Conservation (phyloP, 1,284 basidiomycete species). For the Rhodotorula sp. region DNA sequence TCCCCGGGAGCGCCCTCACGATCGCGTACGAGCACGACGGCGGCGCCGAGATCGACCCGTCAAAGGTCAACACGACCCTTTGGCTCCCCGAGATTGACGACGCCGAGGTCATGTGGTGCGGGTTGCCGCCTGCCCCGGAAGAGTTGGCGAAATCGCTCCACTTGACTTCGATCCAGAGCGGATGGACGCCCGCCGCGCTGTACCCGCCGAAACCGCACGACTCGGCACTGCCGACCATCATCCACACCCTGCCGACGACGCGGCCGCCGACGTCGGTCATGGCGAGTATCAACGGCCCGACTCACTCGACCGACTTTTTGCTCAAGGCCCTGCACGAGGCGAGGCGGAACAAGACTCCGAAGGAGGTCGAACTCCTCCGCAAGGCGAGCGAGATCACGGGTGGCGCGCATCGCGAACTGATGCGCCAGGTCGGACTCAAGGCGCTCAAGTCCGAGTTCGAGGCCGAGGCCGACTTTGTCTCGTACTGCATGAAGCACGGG, state of each 20-base stretch:
- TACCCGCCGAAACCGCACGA: conserved; percentile 70
- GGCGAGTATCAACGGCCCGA: conserved; percentile 52
- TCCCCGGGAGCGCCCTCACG: conserved; percentile 68
- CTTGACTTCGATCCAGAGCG: conserved; percentile 53
- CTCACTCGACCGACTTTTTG: conserved; percentile 58
- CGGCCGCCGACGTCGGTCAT: conserved; percentile 57
- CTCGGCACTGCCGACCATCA: conserved; percentile 45
- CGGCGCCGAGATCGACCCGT: conserved; percentile 53
- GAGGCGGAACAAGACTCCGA: conserved; percentile 68
- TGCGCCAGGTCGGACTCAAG: conserved; percentile 64
- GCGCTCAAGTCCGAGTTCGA: conserved; percentile 83
- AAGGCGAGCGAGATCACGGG: conserved; percentile 80
- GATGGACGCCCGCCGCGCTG: conserved; percentile 77
- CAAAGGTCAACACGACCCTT: conserved; percentile 49
- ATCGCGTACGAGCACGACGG: conserved; percentile 54
- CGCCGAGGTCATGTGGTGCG: conserved; percentile 37
- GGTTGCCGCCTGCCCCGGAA: conserved; percentile 61
- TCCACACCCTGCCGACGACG: conserved; percentile 44
- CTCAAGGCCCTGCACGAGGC: conserved; percentile 71
- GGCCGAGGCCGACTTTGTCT: conserved; percentile 85
- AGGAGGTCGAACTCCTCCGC: conserved; percentile 62
- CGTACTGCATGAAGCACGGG: conserved; percentile 79
- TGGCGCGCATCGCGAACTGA: conserved; percentile 80
- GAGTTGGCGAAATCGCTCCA: conserved; percentile 40
- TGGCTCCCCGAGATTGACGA: conserved; percentile 31